Evolutionary conservation across 441 rosid genomes (phyloP), one percentile per base, ranked within the genome.

Genomic region (Erodium moschatum): DNA sequence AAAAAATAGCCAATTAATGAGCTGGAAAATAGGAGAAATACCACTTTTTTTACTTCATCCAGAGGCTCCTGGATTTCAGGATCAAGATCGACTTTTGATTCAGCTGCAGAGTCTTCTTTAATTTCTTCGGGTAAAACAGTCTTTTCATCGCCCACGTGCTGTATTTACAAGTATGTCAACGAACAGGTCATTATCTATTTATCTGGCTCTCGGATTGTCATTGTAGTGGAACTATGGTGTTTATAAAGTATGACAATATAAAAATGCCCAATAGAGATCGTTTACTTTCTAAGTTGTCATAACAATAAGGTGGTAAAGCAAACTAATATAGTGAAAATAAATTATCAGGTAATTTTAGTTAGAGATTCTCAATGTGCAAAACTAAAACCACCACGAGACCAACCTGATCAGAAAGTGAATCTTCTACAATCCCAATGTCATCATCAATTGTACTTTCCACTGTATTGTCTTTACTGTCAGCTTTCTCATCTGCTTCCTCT

Each of bases 361-460:
- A 60, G 60, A 68, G 60, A 27, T 40, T 18, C 48, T 29, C 31
- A 68, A 15, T 50, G 56, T 65, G 63, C 52, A 42, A 65, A 38
- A 33, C 52, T 38, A 64, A 63, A 6, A 52, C 60, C 24, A 69
- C 29, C 21, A 64, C 27, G 9, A 70, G 58, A 58, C 79, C 67
- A 67, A 88, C 98, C 97, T 84, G 86, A 78, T 84, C 66, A 35
- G 78, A 42, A 66, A 80, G 74, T 65, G 80, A 69, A 75, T 91
- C 89, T 44, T 86, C 87, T 44, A 81, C 20, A 58, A 73, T 77
- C 77, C 87, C 89, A 73, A 87, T 79, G 71, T 74, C 74, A 74
- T 85, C 84, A 19, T 82, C 74, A 67, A 73, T 67, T 21, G 19
- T 40, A 66, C 58, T 73, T 72, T 77, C 87, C 29, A 27, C n/a